Conservation (phyloP, 2,329 filamentous ascomycete genomes). For the Microdochium nivale region DNA sequence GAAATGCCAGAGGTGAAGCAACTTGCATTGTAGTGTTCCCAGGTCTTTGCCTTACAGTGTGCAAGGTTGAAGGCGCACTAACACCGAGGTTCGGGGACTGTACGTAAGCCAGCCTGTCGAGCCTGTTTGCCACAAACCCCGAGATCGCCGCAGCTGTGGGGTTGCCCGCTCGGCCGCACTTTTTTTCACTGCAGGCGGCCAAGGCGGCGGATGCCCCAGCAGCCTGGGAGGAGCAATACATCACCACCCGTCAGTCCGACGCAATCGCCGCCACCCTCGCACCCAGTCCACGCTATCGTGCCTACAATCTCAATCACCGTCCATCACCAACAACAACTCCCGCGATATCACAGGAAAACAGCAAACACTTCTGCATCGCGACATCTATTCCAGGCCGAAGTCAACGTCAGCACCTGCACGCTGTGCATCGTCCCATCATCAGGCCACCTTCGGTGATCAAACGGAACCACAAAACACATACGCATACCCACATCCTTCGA, state of each 20-base stretch:
- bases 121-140: neutral
- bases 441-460: conserved; percentile 24
- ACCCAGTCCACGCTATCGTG: neutral
- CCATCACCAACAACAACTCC: conserved; percentile 1
- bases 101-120: neutral
- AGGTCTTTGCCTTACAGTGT: neutral
- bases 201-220: too few species aligned
- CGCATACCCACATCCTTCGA: conserved; percentile 1
- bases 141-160: neutral
- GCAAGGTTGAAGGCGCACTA: neutral
- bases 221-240: neutral
- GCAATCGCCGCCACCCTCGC: neutral
- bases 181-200: neutral
- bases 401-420: conserved; percentile 32
- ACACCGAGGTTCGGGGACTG: neutral
- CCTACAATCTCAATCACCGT: neutral
- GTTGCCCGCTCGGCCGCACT: neutral
- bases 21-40: neutral
- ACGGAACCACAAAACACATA: neutral
- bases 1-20: too few species aligned
- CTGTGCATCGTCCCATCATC: conserved; percentile 21
- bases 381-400: conserved; percentile 1
- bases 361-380: neutral
- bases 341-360: neutral
- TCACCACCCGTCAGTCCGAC: conserved; percentile 1